Conservation (phyloP, 176 grass and related monocot species). For the Echinochloa phyllopogon region DNA sequence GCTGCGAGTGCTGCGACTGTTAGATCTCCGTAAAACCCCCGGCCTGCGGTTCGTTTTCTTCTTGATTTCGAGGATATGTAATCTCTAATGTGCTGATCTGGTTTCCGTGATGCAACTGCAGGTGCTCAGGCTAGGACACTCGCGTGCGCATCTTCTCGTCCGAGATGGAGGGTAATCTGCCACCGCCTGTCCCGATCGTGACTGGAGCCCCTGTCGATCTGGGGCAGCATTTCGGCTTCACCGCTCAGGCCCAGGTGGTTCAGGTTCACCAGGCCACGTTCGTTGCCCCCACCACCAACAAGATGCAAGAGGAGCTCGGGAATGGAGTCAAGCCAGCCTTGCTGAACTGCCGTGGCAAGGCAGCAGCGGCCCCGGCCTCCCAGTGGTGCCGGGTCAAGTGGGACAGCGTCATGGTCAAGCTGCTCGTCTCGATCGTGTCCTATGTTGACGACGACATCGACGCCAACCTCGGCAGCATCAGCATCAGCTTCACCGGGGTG, state of each 20-base stretch:
- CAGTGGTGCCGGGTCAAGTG: conserved; percentile 74
- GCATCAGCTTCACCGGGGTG: background rate
- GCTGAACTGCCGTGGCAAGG: background rate
- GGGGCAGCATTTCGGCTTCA: conserved; percentile 33
- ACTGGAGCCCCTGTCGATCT: conserved; percentile 27
- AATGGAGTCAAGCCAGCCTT: conserved; percentile 41
- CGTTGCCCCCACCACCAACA: background rate
- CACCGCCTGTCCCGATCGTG: conserved; percentile 35
- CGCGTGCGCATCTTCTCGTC: background rate
- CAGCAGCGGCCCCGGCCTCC: conserved; percentile 4
- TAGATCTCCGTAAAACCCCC: background rate
- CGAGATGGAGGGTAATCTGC: conserved; percentile 53
- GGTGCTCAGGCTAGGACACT: background rate
- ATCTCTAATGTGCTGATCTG: conserved; percentile 16
- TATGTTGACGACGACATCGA: conserved; percentile 66
- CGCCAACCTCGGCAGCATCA: background rate
- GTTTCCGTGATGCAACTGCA: background rate
- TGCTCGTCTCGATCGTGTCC: conserved; percentile 63
- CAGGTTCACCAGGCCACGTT: conserved; percentile 24
- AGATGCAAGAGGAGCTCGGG: conserved; percentile 19
- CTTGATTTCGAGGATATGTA: conserved; percentile 3
- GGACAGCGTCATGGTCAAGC: conserved; percentile 68
- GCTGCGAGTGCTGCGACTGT: too few relatives aligned
- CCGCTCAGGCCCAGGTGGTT: conserved; percentile 5
- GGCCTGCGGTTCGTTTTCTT: background rate